Evolutionary conservation across 352 stramenopile genomes (phyloP).

Genomic region (Phytopythium mirpurense): DNA sequence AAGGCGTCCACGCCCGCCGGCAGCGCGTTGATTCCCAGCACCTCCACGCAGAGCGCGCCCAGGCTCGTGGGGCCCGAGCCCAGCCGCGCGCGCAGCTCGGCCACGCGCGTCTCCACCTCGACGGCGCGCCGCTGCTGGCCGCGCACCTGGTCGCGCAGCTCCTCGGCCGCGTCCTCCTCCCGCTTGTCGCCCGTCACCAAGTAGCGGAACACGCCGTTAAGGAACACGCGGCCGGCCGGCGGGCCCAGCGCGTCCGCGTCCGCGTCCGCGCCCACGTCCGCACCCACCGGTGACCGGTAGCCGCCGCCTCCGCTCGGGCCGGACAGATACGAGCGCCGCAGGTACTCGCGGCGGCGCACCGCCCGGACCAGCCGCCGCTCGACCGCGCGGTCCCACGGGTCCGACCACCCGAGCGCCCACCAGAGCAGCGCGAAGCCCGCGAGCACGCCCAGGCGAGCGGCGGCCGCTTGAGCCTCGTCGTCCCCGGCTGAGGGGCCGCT

Average conservation of each 20-base stretch:
- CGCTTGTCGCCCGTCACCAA: conserved; percentile 61
- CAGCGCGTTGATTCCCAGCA: conserved; percentile 62
- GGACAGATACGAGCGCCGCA: conserved; percentile 60
- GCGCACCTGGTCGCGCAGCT: conserved; percentile 57
- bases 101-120: conserved; percentile 39
- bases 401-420: conserved; percentile 21
- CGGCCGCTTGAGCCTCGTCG: not conserved
- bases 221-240: conserved; percentile 47
- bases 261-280: too few species aligned
- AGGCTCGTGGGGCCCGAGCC: conserved; percentile 11
- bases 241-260: too few species aligned
- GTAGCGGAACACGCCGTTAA: conserved; percentile 67
- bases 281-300: too few species aligned
- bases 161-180: conserved; percentile 65
- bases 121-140: conserved; percentile 27
- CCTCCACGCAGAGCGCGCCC: conserved; percentile 43
- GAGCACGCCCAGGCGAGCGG: conserved; percentile 22
- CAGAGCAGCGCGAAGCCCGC: conserved; percentile 28
- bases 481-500: not conserved
- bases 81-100: conserved; percentile 17
- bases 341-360: conserved; percentile 21
- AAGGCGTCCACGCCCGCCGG: conserved; percentile 43
- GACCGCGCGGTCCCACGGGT: conserved; percentile 29
- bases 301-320: conserved; percentile 1
- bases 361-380: conserved; percentile 20